Base-by-base conservation (phyloP, 2,329 filamentous ascomycete genomes). In the Metarhizium robertsii region DNA sequence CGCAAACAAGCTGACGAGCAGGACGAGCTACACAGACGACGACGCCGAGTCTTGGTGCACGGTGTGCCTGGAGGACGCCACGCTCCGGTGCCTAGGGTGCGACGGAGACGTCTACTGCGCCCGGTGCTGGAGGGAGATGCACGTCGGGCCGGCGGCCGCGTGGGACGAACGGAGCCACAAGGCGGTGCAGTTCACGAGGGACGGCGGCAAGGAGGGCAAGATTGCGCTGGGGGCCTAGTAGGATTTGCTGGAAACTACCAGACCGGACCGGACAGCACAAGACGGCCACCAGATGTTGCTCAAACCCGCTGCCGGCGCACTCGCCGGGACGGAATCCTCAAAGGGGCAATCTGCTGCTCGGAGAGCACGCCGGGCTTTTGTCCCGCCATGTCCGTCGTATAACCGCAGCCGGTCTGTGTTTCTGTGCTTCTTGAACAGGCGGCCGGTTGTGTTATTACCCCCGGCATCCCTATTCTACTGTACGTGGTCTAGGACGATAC, bases 51-150 rank as follows among this genome's bases (percentile, higher is more conserved):
- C 79, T 1, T 95, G 89, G 88, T 95, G 90, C 67, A 80, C 85
- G 36, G 90, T 94, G 10, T 95, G 90, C 66, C 83, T 87, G 50
- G 88, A 90, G 57, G 87, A 94, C 64, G 89, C 86, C 0, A 84
- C 83, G 3, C 71, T 94, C 32, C 78, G 78, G 56, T 95, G 90
- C 66, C 66, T 84, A 0, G 88, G 86, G 3, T 95, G 90, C 63
- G 83, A 84, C 40, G 70, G 72, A 32, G 84, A 92, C 60, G 74
- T 90, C 45, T 95, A 92, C 66, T 95, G 90, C 67, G 75, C 78
- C 25, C 74, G 80, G 16, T 95, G 90, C 73, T 95, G 90, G 90
- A 79, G 78, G 57, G 89, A 92, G 65, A 90, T 90, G 68, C 90
- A 95, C 64, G 73, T 82, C 38, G 85, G 87, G 0, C 83, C 84